Evolutionary conservation across 2,329 filamentous ascomycete species (phyloP).

Genomic region (Exophiala phaeomuriformis): DNA sequence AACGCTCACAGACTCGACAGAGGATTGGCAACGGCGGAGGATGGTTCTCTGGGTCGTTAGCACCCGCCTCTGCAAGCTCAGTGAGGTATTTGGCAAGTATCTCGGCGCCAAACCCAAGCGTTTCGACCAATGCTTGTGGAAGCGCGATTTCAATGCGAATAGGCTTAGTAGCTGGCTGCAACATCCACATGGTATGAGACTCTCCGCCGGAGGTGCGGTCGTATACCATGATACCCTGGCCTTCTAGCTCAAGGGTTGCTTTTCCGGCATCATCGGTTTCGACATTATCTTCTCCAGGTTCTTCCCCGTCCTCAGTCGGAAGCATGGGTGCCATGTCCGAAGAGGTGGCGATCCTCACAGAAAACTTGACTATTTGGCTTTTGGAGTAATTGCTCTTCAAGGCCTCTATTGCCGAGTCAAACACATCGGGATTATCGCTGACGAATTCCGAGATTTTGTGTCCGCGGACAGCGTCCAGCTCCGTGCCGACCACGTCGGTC

Average conservation of each 20-base stretch:
- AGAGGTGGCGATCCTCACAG: constrained; percentile 60
- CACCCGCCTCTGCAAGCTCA: constrained; percentile 72
- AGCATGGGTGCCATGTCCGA: constrained; percentile 52
- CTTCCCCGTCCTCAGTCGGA: constrained; percentile 31
- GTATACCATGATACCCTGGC: constrained; percentile 97
- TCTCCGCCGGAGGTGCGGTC: constrained; percentile 78
- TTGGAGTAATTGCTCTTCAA: constrained; percentile 90
- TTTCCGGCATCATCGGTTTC: constrained; percentile 14
- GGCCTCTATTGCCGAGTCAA: constrained; percentile 73
- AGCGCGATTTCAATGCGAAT: constrained; percentile 95
- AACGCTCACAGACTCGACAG: constrained; percentile 93
- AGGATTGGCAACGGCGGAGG: constrained; percentile 77
- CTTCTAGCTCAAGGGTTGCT: constrained; percentile 68
- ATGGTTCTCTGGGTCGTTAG: constrained; percentile 65
- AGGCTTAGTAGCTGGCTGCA: constrained; percentile 79
- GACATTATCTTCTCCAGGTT: constrained; percentile 30
- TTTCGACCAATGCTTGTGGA: constrained; percentile 80
- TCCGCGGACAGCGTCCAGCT: constrained; percentile 64
- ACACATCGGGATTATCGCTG: constrained; percentile 69
- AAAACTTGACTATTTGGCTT: constrained; percentile 82
- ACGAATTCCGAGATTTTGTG: constrained; percentile 73
- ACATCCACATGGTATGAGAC: constrained; percentile 96
- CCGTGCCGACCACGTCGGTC: constrained; percentile 82
- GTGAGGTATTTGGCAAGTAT: constrained; percentile 91
- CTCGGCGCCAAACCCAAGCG: constrained; percentile 87